Evolutionary conservation across 768 basidiomycete genomes (phyloP).

Genomic region (Boletus pseudo-olivaceus): DNA sequence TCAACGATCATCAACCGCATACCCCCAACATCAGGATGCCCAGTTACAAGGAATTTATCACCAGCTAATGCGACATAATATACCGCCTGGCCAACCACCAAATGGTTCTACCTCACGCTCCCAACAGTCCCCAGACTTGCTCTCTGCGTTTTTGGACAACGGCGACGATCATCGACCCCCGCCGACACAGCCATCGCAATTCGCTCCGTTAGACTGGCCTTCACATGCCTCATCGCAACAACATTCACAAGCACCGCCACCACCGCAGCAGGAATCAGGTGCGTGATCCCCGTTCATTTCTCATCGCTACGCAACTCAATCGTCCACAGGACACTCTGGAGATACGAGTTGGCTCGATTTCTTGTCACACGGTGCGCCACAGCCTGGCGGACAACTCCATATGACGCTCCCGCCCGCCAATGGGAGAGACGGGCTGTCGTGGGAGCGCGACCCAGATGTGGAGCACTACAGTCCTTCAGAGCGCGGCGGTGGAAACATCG

Average conservation of each 20-base stretch:
- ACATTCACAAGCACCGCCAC: slow-evolving; percentile 14
- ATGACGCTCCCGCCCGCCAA: slow-evolving; percentile 27
- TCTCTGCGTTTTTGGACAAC: slow-evolving; percentile 31
- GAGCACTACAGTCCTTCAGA: slow-evolving; percentile 31
- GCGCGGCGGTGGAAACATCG: slow-evolving; percentile 17
- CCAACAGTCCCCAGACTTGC: slow-evolving; percentile 26
- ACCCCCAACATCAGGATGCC: slow-evolving; percentile 29
- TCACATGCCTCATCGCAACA: slow-evolving; percentile 28
- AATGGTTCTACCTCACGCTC: slow-evolving; percentile 17
- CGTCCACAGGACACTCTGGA: slow-evolving; percentile 21
- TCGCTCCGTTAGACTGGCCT: slow-evolving; percentile 31
- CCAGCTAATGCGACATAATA: slow-evolving; percentile 28
- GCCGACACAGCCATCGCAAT: slow-evolving; percentile 23
- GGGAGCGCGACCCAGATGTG: slow-evolving; percentile 30
- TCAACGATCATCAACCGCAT: slow-evolving; percentile 23
- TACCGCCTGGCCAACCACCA: slow-evolving; percentile 17
- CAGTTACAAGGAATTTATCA: slow-evolving; percentile 32
- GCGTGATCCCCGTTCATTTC: not conserved
- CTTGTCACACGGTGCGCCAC: slow-evolving; percentile 27
- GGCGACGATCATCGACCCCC: slow-evolving; percentile 27
- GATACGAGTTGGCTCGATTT: slow-evolving; percentile 35
- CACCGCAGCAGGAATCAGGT: slow-evolving; percentile 28
- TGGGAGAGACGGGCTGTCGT: slow-evolving; percentile 28
- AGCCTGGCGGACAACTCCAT: slow-evolving; percentile 24
- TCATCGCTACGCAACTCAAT: not conserved